These are phyloP conservation scores for Pichia californica DNA, from an alignment of 805 yeast species.

Conservation along the genomic window DNA sequence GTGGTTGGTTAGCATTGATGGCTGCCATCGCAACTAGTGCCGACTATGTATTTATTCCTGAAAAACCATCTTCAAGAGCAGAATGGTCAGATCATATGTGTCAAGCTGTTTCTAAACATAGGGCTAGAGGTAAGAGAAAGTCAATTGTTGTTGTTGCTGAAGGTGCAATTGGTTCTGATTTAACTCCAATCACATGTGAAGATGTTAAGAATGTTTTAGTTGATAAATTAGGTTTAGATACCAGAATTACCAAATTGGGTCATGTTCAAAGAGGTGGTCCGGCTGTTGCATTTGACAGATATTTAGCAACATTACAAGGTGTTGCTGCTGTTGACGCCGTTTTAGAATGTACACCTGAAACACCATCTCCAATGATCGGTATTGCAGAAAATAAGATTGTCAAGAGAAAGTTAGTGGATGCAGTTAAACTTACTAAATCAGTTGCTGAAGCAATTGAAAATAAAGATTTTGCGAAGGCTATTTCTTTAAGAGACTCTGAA, in stretches of 20 bases:
- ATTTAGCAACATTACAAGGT: slow-evolving; percentile 73
- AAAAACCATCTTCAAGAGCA: slow-evolving; percentile 57
- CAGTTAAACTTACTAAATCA: slow-evolving; percentile 62
- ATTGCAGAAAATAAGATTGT: slow-evolving; percentile 65
- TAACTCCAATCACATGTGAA: slow-evolving; percentile 59
- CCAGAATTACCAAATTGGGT: slow-evolving; percentile 71
- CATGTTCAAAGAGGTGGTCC: slow-evolving; percentile 83
- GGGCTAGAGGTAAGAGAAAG: slow-evolving; percentile 67
- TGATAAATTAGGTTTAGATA: slow-evolving; percentile 57
- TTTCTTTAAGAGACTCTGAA: slow-evolving; percentile 63
- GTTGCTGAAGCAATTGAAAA: slow-evolving; percentile 64
- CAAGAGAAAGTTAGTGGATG: slow-evolving; percentile 62
- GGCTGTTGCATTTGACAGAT: slow-evolving; percentile 68
- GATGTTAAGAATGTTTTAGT: slow-evolving; percentile 63
- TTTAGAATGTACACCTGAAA: slow-evolving; percentile 56
- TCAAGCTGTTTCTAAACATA: slow-evolving; percentile 55
- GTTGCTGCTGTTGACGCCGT: slow-evolving; percentile 77
- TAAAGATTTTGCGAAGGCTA: slow-evolving; percentile 64
- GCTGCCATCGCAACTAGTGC: slow-evolving; percentile 78
- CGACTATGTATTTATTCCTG: slow-evolving; percentile 76
- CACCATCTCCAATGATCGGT: slow-evolving; percentile 78
- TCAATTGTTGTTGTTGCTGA: slow-evolving; percentile 79
- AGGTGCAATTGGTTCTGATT: slow-evolving; percentile 69
- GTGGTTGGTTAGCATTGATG: slow-evolving; percentile 84
- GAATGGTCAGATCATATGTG: slow-evolving; percentile 67